Evolutionary conservation across 208 protist species (phyloP), one percentile per base, ranked within the genome.

Genomic region (Polymyxa betae): DNA sequence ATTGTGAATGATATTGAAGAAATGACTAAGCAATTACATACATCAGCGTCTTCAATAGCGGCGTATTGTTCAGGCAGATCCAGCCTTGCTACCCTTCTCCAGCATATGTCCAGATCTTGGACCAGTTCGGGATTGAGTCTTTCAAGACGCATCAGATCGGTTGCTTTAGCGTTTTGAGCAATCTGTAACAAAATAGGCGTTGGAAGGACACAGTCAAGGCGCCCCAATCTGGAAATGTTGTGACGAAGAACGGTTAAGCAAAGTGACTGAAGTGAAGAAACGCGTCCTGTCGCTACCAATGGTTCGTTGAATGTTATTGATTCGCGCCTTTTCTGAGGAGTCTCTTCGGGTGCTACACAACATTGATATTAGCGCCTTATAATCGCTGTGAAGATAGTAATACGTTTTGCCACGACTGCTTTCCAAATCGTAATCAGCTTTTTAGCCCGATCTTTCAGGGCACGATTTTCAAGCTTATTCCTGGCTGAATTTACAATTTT

Each of bases 1-100:
- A 35, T 20, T 5, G n/a, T 82, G 16, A 43, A 24, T 60, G 49
- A 60, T 29, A 24, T 24, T 24, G 24, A 60, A 60, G 49, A 60
- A 60, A 5, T 60, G 24, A 29, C 49, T 29, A 5, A 60, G 24
- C 49, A 60, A 60, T 5, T 29, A 60, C 49, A 60, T 5, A 60
- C 49, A 60, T 60, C 24, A 29, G 49, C 12, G 49, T 60, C n/a
- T 16, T 82, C 16, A 35, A 45, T 43, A 40, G 72, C 5, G n/a
- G 16, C 16, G n/a, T 82, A 82, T 43, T 43, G 72, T 16, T 82
- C 72, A 43, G 72, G 72, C 5, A 82, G n/a, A n/a, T 82, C 72
- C 5, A 82, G 72, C 10, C 72, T 5, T 5, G 35, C 72, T 5
- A 82, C 40, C n/a, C n/a, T 82, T n/a, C 35, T n/a, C 72, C 72